These are phyloP conservation scores for Epichloe glyceriae DNA, from an alignment of 2,329 filamentous ascomycete species.

Conservation along the genomic window DNA sequence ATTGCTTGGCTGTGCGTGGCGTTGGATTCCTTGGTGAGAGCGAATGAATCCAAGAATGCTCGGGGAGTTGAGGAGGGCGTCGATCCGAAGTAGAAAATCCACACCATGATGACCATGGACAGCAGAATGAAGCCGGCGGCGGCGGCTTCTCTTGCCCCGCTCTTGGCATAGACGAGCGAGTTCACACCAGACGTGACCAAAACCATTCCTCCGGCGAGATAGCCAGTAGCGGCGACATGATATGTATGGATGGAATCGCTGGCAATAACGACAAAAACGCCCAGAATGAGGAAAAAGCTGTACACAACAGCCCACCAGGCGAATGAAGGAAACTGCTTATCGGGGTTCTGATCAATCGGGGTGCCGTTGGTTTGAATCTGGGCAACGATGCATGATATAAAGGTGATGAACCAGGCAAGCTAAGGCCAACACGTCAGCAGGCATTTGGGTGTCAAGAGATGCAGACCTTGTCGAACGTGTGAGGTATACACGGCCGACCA, in stretches of 20 bases:
- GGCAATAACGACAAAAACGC: conserved; percentile 69
- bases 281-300: conserved; percentile 70
- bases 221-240: conserved; percentile 82
- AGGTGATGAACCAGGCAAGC: conserved; percentile 92
- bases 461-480: neutral
- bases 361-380: conserved; percentile 32
- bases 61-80: conserved; percentile 75
- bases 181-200: conserved; percentile 81
- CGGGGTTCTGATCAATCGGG: conserved; percentile 7
- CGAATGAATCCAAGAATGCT: conserved; percentile 90
- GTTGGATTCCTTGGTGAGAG: conserved; percentile 73
- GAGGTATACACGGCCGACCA: neutral
- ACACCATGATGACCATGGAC: conserved; percentile 86
- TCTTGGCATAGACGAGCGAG: conserved; percentile 63
- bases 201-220: conserved; percentile 70
- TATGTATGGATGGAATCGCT: conserved; percentile 79
- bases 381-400: conserved; percentile 73
- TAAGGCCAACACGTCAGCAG: conserved; percentile 23
- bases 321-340: conserved; percentile 59
- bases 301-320: conserved; percentile 88
- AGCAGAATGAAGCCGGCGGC: conserved; percentile 88
- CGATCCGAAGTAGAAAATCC: conserved; percentile 98
- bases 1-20: conserved; percentile 57
- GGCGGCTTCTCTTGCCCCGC: conserved; percentile 67
- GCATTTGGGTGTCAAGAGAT: neutral